Base-by-base conservation (phyloP, 1,284 basidiomycete genomes). In the Apiotrichum domesticum region DNA sequence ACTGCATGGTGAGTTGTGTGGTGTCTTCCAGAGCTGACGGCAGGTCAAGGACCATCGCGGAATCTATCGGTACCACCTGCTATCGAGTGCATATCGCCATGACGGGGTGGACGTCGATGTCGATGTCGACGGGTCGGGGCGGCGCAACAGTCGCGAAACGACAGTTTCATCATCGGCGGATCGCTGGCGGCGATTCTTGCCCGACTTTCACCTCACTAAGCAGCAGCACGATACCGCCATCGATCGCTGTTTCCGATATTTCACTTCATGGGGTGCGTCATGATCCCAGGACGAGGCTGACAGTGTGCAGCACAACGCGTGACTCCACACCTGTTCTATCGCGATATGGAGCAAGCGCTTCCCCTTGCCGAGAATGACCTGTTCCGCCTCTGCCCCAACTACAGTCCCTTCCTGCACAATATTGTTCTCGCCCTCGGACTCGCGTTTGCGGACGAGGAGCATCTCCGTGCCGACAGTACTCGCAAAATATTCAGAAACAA, bases 391-490 rank as follows among this genome's bases (percentile, higher is more conserved):
- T 80, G 81, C 0, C 78, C 83, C 0, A 82, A 84, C 62, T 87
- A 87, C 72, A 85, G 84, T 2, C 84, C 85, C 0, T 83, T 87
- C 79, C 77, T 87, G 3, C 86, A 88, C 72, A 87, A 86, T 64
- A 79, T 83, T 4, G 74, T 86, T 0, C 74, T 87, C 7, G 79
- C 85, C 1, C 73, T 87, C 35, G 84, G 81, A 1, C 75, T 81
- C 0, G 80, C 81, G 0, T 85, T 83, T 64, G 80, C 83, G 3
- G 82, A 85, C 52, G 80, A 85, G 46, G 81, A 56, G 1, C 63
- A 70, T 21, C 75, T 84, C 40, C 75, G 79, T 9, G 77, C 81
- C 46, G 68, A 77, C n/a, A 76, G 77, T 41, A 76, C 80, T 0
- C 77, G 84, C 5, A 71, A 76, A 43, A 70, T 75, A 29, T 86